Evolutionary conservation across 768 basidiomycete species (phyloP).

Genomic region (Leucosporidium scottii): DNA sequence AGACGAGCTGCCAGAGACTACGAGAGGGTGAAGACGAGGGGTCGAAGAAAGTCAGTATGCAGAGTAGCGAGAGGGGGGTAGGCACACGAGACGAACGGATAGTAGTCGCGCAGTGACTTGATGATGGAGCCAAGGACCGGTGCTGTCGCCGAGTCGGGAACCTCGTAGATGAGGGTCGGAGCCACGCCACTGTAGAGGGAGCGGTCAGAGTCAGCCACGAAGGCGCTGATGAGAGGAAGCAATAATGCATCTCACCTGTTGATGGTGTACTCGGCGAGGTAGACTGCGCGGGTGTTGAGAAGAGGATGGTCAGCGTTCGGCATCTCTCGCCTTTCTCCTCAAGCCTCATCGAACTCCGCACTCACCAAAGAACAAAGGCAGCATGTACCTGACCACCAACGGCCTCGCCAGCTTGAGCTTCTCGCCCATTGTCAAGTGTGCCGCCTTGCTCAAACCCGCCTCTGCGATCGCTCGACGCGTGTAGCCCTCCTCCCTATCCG

Average conservation of each 20-base stretch:
- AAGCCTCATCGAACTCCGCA: too few relatives aligned
- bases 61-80: too few relatives aligned
- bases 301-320: too few relatives aligned
- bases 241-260: constrained; percentile 45
- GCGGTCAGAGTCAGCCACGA: background rate
- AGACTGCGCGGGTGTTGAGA: too few relatives aligned
- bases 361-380: constrained; percentile 62
- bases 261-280: constrained; percentile 65
- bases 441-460: constrained; percentile 44
- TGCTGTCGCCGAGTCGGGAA: constrained; percentile 58
- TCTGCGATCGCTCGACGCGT: constrained; percentile 26
- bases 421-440: constrained; percentile 57
- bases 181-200: constrained; percentile 62
- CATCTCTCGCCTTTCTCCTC: too few relatives aligned
- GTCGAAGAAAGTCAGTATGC: background rate
- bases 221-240: background rate
- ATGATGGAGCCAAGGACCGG: constrained; percentile 69
- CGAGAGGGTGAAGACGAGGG: background rate
- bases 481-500: constrained; percentile 15
- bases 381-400: constrained; percentile 73
- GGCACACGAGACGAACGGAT: constrained; percentile 41
- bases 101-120: constrained; percentile 79
- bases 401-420: constrained; percentile 78
- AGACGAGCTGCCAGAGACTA: constrained; percentile 56
- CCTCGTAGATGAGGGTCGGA: constrained; percentile 80